Conservation (phyloP, 1,139 yeast species). For the Kurtzmaniella quercitrusa region DNA sequence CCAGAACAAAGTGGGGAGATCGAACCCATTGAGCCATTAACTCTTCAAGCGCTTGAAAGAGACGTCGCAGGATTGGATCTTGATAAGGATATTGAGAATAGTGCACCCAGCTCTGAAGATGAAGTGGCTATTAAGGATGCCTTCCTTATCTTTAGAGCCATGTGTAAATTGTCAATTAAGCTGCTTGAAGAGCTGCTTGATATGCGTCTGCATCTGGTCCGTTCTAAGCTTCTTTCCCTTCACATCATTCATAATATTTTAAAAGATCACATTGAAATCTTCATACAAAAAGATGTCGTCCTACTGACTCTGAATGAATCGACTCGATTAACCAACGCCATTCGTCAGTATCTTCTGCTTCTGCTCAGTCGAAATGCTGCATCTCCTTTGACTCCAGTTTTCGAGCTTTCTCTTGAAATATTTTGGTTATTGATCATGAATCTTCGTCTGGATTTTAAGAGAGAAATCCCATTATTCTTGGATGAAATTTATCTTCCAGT, state of each 20-base stretch:
- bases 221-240: slow-evolving; percentile 84
- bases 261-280: slow-evolving; percentile 80
- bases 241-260: slow-evolving; percentile 85
- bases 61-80: slow-evolving; percentile 50
- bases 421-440: slow-evolving; percentile 86
- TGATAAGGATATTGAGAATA: slow-evolving; percentile 47
- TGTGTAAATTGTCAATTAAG: slow-evolving; percentile 89
- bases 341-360: slow-evolving; percentile 79
- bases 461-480: slow-evolving; percentile 90
- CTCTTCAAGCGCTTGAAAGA: slow-evolving; percentile 55
- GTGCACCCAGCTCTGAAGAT: slow-evolving; percentile 46
- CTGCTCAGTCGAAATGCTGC: slow-evolving; percentile 90
- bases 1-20: slow-evolving; percentile 16
- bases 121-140: slow-evolving; percentile 85
- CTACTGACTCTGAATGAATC: slow-evolving; percentile 54
- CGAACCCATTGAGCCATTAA: slow-evolving; percentile 37
- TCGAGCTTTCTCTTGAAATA: slow-evolving; percentile 86
- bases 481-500: slow-evolving; percentile 93
- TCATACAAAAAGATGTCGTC: slow-evolving; percentile 60
- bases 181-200: slow-evolving; percentile 70
- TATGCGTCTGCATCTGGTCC: slow-evolving; percentile 85
- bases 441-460: slow-evolving; percentile 80
- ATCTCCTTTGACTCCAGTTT: slow-evolving; percentile 85
- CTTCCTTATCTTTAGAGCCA: slow-evolving; percentile 84
- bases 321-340: slow-evolving; percentile 69